Evolutionary conservation across 495 filamentous ascomycete genomes (phyloP), one percentile per base, ranked within the genome.

Genomic region (Penicillium bialowiezense): DNA sequence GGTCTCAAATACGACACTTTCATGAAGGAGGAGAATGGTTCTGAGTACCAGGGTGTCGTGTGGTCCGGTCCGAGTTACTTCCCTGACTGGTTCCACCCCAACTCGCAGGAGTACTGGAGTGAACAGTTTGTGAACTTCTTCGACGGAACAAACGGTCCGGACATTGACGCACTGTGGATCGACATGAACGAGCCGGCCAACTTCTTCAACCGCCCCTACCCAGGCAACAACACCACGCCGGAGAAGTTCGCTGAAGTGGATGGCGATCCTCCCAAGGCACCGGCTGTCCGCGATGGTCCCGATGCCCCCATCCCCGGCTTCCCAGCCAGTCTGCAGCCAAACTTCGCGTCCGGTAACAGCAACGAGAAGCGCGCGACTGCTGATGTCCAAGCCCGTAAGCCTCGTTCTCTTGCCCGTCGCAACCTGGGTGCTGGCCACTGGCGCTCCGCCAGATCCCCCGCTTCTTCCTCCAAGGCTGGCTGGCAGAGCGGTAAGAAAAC

Each of bases 101-200:
- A 42, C 7, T 39, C 52, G 2, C 55, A 63, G 44, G 15, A 54
- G 12, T 63, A 50, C 43, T 63, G 59, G 59, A 54, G n/a, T n/a
- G 37, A 56, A 24, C 46, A 56, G 20, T 51, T 56, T 31, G 4
- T 17, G 26, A 41, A 24, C 3, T 46, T 48, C 37, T 56, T 51
- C 33, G 48, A 56, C 28, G 48, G 48, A n/a, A 28, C 17, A n/a
- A 38, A 41, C 12, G 52, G 54, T n/a, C 44, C 44, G 3, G 49
- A 57, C 20, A 52, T 62, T 23, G 59, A 62, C 34, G 59, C 51
- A 2, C 21, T 62, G 9, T 63, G 59, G 59, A 63, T 63, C 21
- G 59, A 63, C 38, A 63, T 63, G 59, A 63, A 59, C 34, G 59
- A 63, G 41, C 48, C 54, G 7, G 48, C 51, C 10, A 54, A 49